phyloP scores from a whole-genome alignment of 768 basidiomycete genomes.

The Serendipita vermifera region DNA sequence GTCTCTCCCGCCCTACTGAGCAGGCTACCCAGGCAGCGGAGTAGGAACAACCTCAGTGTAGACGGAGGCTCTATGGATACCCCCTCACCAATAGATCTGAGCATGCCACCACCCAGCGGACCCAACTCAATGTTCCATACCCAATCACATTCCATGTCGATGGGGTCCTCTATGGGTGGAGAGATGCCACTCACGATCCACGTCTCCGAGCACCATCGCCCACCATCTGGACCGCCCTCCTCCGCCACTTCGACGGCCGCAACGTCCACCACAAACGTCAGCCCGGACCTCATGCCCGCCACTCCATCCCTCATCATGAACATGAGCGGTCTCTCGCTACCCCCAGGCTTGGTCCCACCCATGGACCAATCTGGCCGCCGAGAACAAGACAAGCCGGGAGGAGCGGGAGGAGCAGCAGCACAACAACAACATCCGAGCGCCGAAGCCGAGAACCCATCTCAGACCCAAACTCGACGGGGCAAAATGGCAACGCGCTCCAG shows the following conservation, averaged over 20 bases:
- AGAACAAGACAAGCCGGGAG: background rate
- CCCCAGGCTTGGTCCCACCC: conserved; percentile 31
- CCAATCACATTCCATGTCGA: conserved; percentile 14
- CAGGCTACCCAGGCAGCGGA: conserved; percentile 43
- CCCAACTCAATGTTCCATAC: conserved; percentile 23
- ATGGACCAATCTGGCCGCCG: conserved; percentile 15
- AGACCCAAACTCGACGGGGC: background rate
- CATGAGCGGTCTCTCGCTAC: conserved; percentile 48
- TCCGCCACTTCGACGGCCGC: background rate
- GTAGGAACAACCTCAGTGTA: conserved; percentile 15
- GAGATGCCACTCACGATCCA: conserved; percentile 4
- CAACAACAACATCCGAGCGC: too few relatives aligned
- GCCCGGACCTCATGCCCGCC: conserved; percentile 49
- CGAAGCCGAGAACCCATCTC: background rate
- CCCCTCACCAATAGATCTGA: conserved; percentile 76
- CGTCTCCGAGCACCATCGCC: background rate
- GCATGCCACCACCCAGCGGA: conserved; percentile 77
- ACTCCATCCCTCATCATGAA: conserved; percentile 93
- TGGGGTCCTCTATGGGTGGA: background rate
- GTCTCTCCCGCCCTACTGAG: conserved; percentile 36
- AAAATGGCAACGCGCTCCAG: background rate
- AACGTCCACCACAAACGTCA: conserved; percentile 18
- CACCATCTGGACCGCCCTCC: background rate
- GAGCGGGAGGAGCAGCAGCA: too few relatives aligned
- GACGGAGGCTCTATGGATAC: conserved; percentile 34